phyloP scores from a whole-genome alignment of 139 green algal genomes.

The Haematococcus lacustris region DNA sequence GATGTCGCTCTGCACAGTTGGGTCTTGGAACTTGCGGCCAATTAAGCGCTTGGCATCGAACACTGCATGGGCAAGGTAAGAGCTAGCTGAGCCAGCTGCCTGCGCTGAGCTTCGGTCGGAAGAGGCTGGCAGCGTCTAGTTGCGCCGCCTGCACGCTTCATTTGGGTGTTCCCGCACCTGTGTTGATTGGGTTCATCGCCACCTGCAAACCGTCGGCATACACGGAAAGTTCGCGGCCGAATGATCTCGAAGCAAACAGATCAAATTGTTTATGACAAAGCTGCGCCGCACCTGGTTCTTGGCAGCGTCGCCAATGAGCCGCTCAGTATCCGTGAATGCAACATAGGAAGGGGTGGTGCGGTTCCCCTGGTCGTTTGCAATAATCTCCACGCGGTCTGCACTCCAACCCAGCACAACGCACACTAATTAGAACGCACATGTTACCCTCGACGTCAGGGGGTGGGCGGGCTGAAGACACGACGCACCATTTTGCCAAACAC shows the following conservation, averaged over 20 bases:
- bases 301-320: slow-evolving; percentile 90
- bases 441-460: too few species aligned
- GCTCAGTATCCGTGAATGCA: slow-evolving; percentile 95
- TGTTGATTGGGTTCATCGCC: slow-evolving; percentile 16
- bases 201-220: slow-evolving; percentile 6
- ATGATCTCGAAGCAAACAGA: too few species aligned
- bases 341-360: slow-evolving; percentile 93
- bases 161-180: too few species aligned
- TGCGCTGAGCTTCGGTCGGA: too few species aligned
- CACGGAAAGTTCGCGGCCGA: too few species aligned
- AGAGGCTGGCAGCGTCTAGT: too few species aligned
- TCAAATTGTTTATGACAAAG: too few species aligned
- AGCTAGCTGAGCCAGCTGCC: too few species aligned
- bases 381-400: slow-evolving; percentile 82
- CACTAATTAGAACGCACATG: too few species aligned
- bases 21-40: slow-evolving; percentile 59
- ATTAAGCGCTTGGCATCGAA: slow-evolving; percentile 98
- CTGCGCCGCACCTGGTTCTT: slow-evolving; percentile 99
- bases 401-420: too few species aligned
- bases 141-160: too few species aligned
- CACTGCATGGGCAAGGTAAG: slow-evolving; percentile 41
- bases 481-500: slow-evolving; percentile 81
- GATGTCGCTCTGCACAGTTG: slow-evolving; percentile 81
- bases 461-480: too few species aligned
- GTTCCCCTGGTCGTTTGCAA: slow-evolving; percentile 91